Evolutionary conservation across 345 rosid species (phyloP), one percentile per base, ranked within the genome.

Genomic region (Syzygium aromaticum): DNA sequence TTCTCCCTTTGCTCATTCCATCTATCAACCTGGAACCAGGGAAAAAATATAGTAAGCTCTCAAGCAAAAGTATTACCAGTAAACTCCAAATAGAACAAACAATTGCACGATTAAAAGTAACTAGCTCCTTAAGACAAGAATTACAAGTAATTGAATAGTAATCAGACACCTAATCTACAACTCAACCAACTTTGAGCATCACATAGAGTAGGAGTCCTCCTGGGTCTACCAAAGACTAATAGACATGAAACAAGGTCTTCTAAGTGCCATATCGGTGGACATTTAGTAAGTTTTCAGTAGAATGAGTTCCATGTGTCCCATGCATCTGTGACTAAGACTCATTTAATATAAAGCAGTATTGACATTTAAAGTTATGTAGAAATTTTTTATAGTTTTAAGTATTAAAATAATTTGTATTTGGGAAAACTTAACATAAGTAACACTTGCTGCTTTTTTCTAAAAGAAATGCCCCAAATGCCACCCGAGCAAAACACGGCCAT

Each of bases 1-100:
- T 96, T 95, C 93, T 95, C 98, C 94, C 99, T 92, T 89, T 97
- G 99, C 92, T 97, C 99, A 86, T 97, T 97, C 99, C 99, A 97
- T 89, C 90, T 93, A 3, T 97, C 99, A 59, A 97, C 84, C 99
- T 96, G 91, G 59, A 54, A 87, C 86, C 90, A 87, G 12, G 33
- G 54, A 15, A 51, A 43, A 28, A 52, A 52, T 51, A 83, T 12
- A 56, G 73, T 63, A 3, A 61, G 59, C 33, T 77, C 51, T 54
- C 84, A 63, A 33, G 57, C 52, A 52, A 25, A 54, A 57, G 49
- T 43, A 52, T 63, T 51, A 64, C 63, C 63, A 25, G 63, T 25
- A 57, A 23, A 57, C n/a, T 57, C 63, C 63, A 57, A 38, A 73
- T 73, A 2, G 82, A 38, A 67, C 80, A 67, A 33, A 4, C 8